Evolutionary conservation across 495 filamentous ascomycete genomes (phyloP), one percentile per base, ranked within the genome.

Genomic region (Apiosordaria backusii): DNA sequence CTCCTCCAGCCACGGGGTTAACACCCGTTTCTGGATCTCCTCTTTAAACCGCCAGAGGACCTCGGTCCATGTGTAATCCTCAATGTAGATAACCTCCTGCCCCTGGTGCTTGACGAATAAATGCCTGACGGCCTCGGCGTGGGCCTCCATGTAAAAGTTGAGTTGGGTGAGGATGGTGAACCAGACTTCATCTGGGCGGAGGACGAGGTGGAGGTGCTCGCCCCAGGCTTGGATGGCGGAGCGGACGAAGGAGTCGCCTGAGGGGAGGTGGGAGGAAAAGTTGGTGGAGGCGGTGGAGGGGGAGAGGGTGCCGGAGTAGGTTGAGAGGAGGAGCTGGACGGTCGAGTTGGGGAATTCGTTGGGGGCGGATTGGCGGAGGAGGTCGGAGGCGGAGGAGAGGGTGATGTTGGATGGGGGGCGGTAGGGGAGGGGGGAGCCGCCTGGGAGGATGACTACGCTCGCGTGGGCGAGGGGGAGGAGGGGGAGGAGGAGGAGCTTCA

Each of bases 181-280:
- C 85, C 86, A 88, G 50, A 88, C 76, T 67, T 87, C 85, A 9
- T 88, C 85, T 0, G 85, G 85, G 7, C 85, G 79, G 64, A 88
- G 67, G 4, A 72, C 71, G 13, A 87, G 78, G 59, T 84, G 77
- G 54, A 81, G 78, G 64, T 88, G 82, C 50, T 80, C 60, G 65
- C 70, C 80, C 71, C 83, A 88, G 19, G 86, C 85, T 21, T 79
- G 65, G 52, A 83, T 75, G 27, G 75, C 75, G 26, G 75, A 77
- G 29, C 76, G 68, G 15, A 87, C 77, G 66, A 88, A 86, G 35
- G 81, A 80, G 63, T 87, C 73, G 57, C 63, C 59, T 3, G 73
- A 73, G 13, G 73, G 72, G 23, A 65, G 10, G 13, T 35, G 59
- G 18, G 25, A 35, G 59, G 59, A 65, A 62, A 76, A 59, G 25